Base-by-base conservation (phyloP, 73 alveolate genomes). In the Paramecium caudatum region DNA sequence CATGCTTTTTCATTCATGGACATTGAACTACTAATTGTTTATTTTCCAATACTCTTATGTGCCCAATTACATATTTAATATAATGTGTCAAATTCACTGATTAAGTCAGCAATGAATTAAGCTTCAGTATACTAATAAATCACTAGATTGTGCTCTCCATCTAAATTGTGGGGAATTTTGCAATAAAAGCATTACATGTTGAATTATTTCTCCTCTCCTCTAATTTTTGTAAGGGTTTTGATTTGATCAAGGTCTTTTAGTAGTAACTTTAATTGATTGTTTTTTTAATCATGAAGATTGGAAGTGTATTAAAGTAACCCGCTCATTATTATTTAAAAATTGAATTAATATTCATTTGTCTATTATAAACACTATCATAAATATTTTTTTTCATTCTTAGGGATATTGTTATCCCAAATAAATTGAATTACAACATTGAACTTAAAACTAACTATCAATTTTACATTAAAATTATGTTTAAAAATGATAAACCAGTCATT, bases 401-500 rank as follows among this genome's bases (percentile, higher is more conserved):
- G n/a, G n/a, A n/a, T n/a, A n/a, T n/a, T n/a, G n/a, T n/a, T n/a
- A n/a, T n/a, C n/a, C n/a, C n/a, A n/a, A n/a, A n/a, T n/a, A n/a
- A n/a, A n/a, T n/a, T n/a, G n/a, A n/a, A n/a, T n/a, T n/a, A n/a
- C n/a, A n/a, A n/a, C n/a, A n/a, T n/a, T n/a, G n/a, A n/a, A n/a
- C n/a, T n/a, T n/a, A n/a, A n/a, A n/a, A n/a, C n/a, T n/a, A n/a
- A n/a, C n/a, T n/a, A n/a, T n/a, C n/a, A n/a, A n/a, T n/a, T n/a
- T n/a, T n/a, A n/a, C n/a, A n/a, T n/a, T n/a, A n/a, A n/a, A n/a
- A n/a, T n/a, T n/a, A 55, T 55, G 80, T 23, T 55, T 55, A 55
- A 55, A 55, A 55, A 55, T 55, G 80, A 55, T 55, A 55, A 55
- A 55, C 83, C 83, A 5, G 83, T 65, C 13, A 65, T 65, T 65